phyloP scores from a whole-genome alignment of 192 early-diverging fungal genomes.

The Chytriomyces sp. region DNA sequence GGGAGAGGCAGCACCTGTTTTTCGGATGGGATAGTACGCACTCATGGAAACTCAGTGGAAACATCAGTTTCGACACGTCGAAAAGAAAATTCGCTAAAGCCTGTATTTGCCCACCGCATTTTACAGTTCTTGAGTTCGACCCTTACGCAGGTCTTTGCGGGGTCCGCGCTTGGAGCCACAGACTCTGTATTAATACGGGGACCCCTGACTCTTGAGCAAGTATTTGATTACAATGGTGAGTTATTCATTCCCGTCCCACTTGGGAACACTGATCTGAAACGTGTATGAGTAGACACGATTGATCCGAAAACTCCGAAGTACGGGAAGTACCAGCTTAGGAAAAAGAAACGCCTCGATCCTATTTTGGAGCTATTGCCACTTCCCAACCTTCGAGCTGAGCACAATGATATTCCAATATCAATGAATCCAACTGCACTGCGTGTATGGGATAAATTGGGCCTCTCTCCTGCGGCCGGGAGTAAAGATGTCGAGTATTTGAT shows the following conservation, averaged over 20 bases:
- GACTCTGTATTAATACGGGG: constrained; percentile 8
- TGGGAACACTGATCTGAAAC: neutral
- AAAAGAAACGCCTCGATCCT: constrained; percentile 30
- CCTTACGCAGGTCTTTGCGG: constrained; percentile 13
- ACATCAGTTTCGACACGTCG: neutral
- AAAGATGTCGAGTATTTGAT: constrained; percentile 24
- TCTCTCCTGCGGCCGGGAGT: constrained; percentile 10
- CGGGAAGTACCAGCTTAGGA: constrained; percentile 27
- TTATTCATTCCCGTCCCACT: neutral
- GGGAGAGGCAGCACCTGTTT: neutral
- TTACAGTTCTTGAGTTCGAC: constrained; percentile 14
- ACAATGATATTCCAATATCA: constrained; percentile 15
- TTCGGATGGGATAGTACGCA: neutral
- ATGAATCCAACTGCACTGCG: constrained; percentile 11
- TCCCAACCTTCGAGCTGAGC: constrained; percentile 9
- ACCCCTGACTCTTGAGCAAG: constrained; percentile 30
- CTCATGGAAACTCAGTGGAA: neutral
- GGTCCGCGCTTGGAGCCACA: neutral
- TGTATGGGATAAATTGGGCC: constrained; percentile 24
- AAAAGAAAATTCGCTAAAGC: neutral
- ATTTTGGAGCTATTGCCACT: constrained; percentile 12
- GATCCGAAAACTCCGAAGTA: constrained; percentile 21
- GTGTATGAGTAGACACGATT: neutral
- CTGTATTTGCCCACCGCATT: constrained; percentile 20
- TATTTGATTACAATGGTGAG: constrained; percentile 33